Evolutionary conservation across 192 early-diverging fungal species (phyloP).

Genomic region (Phlyctochytrium bullatum): DNA sequence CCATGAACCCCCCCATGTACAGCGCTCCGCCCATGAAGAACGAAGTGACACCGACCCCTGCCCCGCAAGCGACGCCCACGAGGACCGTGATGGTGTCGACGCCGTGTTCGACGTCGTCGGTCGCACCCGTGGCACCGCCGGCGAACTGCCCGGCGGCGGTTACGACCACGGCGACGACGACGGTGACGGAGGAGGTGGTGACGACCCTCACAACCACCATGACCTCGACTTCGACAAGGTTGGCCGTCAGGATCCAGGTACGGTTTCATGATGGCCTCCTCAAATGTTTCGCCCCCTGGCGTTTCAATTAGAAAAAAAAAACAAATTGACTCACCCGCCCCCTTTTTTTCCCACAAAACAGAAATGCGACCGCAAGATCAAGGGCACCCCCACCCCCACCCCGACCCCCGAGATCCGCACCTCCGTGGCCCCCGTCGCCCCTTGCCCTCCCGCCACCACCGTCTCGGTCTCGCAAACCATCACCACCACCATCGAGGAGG

Average conservation of each 20-base stretch:
- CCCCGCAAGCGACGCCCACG: not conserved
- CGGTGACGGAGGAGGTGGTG: not conserved
- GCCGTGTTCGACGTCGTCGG: too few relatives aligned
- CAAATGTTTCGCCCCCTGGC: too few relatives aligned
- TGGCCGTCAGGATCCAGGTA: not conserved
- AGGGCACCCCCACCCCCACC: not conserved
- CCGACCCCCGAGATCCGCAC: not conserved
- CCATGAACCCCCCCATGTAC: not conserved
- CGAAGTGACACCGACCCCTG: not conserved
- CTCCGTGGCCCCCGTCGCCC: not conserved
- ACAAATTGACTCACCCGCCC: too few relatives aligned
- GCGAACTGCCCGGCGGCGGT: not conserved
- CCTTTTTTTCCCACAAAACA: too few relatives aligned
- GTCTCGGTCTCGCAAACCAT: not conserved
- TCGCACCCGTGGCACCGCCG: not conserved
- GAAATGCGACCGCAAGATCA: not conserved
- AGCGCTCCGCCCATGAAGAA: not conserved
- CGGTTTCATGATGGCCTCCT: too few relatives aligned
- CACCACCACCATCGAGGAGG: not conserved
- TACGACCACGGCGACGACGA: not conserved
- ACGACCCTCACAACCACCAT: not conserved
- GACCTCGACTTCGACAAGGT: not conserved
- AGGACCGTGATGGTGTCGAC: too few relatives aligned
- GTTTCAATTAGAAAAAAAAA: too few relatives aligned
- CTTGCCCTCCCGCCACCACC: not conserved